phyloP scores from a whole-genome alignment of 1,139 yeast genomes.

The Wickerhamomyces sp. region DNA sequence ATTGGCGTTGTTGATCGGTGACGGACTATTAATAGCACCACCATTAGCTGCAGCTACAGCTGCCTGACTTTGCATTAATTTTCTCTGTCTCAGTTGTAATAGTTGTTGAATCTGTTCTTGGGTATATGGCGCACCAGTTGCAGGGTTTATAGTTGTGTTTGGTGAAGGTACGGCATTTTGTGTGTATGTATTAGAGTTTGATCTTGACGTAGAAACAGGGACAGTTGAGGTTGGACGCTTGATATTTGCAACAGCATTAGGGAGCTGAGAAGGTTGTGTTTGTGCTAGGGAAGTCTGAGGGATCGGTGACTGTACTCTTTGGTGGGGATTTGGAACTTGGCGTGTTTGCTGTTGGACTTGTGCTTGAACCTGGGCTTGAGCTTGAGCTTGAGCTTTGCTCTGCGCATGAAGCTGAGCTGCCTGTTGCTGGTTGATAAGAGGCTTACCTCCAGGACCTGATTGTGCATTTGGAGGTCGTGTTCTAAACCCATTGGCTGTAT shows the following conservation, averaged over 20 bases:
- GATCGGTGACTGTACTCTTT: conserved; percentile 1
- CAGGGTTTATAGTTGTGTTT: conserved; percentile 5
- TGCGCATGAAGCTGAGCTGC: background rate
- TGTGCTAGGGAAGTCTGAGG: conserved; percentile 9
- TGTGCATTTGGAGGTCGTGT: conserved; percentile 6
- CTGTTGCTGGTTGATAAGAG: background rate
- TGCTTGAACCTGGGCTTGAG: conserved; percentile 16
- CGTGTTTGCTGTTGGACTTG: background rate
- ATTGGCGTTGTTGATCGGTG: conserved; percentile 6
- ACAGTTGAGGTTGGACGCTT: conserved; percentile 15
- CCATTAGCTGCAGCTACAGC: conserved; percentile 2
- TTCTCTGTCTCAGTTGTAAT: conserved; percentile 25
- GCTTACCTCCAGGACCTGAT: background rate
- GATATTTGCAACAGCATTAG: conserved; percentile 1
- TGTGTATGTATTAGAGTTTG: conserved; percentile 3
- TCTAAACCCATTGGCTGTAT: conserved; percentile 22
- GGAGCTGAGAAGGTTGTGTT: background rate
- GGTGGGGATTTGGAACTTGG: conserved; percentile 1
- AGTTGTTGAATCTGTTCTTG: conserved; percentile 25
- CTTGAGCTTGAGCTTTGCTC: conserved; percentile 2
- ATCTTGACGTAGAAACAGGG: conserved; percentile 10
- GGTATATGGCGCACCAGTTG: conserved; percentile 18
- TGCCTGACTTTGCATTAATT: conserved; percentile 37
- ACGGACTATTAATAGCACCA: background rate
- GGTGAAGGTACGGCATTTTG: conserved; percentile 6